Conservation (phyloP, 257 asterid species). For the Catharanthus roseus region DNA sequence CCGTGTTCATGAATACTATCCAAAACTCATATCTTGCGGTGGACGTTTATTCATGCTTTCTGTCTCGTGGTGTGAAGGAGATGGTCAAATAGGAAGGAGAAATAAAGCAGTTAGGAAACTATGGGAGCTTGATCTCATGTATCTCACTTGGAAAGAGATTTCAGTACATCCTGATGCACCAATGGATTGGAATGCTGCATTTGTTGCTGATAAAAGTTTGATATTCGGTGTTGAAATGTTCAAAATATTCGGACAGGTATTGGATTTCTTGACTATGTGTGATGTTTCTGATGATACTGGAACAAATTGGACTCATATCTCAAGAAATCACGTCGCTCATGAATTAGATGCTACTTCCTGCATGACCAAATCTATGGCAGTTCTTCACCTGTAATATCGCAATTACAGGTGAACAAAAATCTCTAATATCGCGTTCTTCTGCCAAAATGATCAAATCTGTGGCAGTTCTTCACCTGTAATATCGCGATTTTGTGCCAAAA, state of each 20-base stretch:
- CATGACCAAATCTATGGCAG: slow-evolving; percentile 80
- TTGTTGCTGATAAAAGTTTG: slow-evolving; percentile 53
- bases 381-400: slow-evolving; percentile 66
- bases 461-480: slow-evolving; percentile 74
- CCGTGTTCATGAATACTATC: slow-evolving; percentile 86
- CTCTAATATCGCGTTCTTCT: too few relatives aligned
- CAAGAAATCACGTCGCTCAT: slow-evolving; percentile 64
- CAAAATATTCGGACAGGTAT: slow-evolving; percentile 91
- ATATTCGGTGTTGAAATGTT: slow-evolving; percentile 94
- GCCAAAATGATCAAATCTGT: slow-evolving; percentile 73
- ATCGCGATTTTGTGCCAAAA: slow-evolving; percentile 1
- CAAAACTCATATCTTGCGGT: slow-evolving; percentile 60
- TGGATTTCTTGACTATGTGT: slow-evolving; percentile 77
- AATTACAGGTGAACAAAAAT: too few relatives aligned
- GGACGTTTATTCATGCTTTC: slow-evolving; percentile 72
- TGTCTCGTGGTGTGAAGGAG: slow-evolving; percentile 98
- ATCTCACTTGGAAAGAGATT: slow-evolving; percentile 53
- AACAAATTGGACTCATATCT: slow-evolving; percentile 64
- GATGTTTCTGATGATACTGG: slow-evolving; percentile 31
- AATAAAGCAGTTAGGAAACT: slow-evolving; percentile 91
- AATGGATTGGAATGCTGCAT: slow-evolving; percentile 98
- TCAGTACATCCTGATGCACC: slow-evolving; percentile 93
- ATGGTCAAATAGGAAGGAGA: slow-evolving; percentile 87
- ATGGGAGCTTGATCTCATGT: slow-evolving; percentile 75
- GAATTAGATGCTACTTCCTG: slow-evolving; percentile 85